These are phyloP conservation scores for Thymus mandschuricus DNA, from an alignment of 257 asterid species.

Conservation along the genomic window DNA sequence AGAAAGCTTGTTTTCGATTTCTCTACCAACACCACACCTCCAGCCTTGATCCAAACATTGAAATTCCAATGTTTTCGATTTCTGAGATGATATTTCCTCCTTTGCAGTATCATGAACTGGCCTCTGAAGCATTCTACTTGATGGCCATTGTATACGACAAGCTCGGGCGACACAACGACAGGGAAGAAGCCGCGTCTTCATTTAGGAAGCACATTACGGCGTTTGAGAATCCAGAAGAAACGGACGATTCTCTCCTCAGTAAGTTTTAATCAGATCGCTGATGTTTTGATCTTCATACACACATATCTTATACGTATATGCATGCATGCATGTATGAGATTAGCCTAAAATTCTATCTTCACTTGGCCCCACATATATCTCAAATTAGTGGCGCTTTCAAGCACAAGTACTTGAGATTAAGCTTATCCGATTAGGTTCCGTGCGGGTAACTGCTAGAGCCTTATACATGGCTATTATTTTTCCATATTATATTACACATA, in stretches of 20 bases:
- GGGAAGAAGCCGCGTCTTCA: conserved; percentile 83
- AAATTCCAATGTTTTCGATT: not conserved
- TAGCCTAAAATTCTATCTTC: too few relatives aligned
- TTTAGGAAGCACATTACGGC: conserved; percentile 74
- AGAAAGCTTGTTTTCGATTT: not conserved
- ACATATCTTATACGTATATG: not conserved
- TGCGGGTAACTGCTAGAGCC: not conserved
- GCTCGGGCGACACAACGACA: conserved; percentile 65
- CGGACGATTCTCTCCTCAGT: conserved; percentile 40
- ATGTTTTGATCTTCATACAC: not conserved
- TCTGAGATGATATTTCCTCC: conserved; percentile 20
- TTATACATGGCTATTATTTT: not conserved
- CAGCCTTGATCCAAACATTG: too few relatives aligned
- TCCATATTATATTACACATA: not conserved
- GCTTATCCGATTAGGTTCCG: not conserved
- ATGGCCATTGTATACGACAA: conserved; percentile 76
- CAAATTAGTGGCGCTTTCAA: not conserved
- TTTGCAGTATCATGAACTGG: conserved; percentile 82
- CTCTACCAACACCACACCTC: too few relatives aligned
- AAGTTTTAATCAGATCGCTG: conserved; percentile 14
- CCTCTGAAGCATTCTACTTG: conserved; percentile 88
- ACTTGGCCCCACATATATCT: too few relatives aligned
- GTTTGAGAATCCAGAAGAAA: conserved; percentile 62
- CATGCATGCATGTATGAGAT: too few relatives aligned
- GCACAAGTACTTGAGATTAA: not conserved